A percentile compares a stretch with the other conserved stretches of the same genome.
phyloP scores from a whole-genome alignment of 331 rosid genomes.

The Pyrus hybrid region DNA sequence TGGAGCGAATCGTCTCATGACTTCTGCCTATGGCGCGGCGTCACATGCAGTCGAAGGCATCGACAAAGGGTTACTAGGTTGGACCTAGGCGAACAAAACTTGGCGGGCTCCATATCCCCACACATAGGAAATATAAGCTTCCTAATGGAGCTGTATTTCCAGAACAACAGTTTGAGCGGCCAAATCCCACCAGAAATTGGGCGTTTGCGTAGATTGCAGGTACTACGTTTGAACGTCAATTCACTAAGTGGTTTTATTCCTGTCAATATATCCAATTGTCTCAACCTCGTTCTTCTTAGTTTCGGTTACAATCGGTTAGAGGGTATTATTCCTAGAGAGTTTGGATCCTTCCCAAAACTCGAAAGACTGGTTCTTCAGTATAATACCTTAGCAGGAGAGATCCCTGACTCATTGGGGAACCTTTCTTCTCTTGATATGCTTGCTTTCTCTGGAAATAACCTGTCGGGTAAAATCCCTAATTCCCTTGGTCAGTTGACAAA shows the following conservation, averaged over 20 bases:
- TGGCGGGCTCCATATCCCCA: neutral
- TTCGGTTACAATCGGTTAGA: neutral
- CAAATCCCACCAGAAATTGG: neutral
- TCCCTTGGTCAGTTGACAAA: constrained; percentile 1
- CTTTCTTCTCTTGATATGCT: neutral
- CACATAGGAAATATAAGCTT: neutral
- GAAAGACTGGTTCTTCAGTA: neutral
- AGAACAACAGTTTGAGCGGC: neutral
- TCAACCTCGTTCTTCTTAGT: neutral
- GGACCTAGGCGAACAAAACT: too few species aligned
- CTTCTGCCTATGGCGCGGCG: neutral
- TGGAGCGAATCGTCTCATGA: neutral
- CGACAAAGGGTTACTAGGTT: neutral
- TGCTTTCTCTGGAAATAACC: neutral
- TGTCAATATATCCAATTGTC: neutral
- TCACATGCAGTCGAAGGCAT: neutral
- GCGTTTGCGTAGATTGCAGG: neutral
- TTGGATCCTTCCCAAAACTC: too few species aligned
- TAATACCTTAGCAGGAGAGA: neutral
- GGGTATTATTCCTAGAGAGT: neutral
- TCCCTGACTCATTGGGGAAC: constrained; percentile 3
- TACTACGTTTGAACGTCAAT: neutral
- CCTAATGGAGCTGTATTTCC: neutral
- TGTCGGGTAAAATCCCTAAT: constrained; percentile 1
- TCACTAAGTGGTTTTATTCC: neutral